Base-by-base conservation (phyloP, 495 filamentous ascomycete species). In the Penicillium crystallinum region DNA sequence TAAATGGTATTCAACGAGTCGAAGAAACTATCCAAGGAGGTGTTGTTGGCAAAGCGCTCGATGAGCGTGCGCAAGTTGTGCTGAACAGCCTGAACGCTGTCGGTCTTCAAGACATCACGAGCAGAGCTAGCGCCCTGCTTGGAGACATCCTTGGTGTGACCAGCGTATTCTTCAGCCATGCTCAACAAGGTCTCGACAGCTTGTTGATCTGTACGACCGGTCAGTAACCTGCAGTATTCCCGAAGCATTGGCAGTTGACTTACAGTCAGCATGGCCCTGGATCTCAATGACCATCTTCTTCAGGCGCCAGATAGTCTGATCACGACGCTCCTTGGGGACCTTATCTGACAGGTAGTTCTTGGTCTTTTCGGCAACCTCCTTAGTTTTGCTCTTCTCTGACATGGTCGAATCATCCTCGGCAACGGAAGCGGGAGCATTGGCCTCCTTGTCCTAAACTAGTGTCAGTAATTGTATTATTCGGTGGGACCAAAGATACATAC, bases 231-330 rank as follows among this genome's bases (percentile, higher is more conserved):
- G 23, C 23, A 7, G 7, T 27, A 11, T 5, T 25, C 14, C 45
- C 21, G 18, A 14, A 51, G 10, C 7, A 10, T 42, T 19, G 27
- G 25, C 2, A 10, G 36, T 39, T 27, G 17, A 68, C 82, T 67
- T 66, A 86, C 83, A 98, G 55, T 97, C 93, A 45, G 84, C 81
- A 63, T 96, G 93, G 34, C 90, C 85, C 67, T 98, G 93, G 49
- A 95, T 87, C 76, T 98, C 93, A 49, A 96, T 78, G 22, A 98
- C 72, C 89, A 98, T 95, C 81, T 97, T 97, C 83, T 97, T 97
- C 51, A 98, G 68, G 41, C 93, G 88, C 80, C 84, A 97, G 60
- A 97, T 83, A 21, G 83, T 84, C 75, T 96, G 92, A 2, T 97
- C 91, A 25, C 92, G 90, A 52, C 95, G 90, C 72, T 97, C 92